Conservation (phyloP, 164 flowering plant genomes). For the Annona cherimola region DNA sequence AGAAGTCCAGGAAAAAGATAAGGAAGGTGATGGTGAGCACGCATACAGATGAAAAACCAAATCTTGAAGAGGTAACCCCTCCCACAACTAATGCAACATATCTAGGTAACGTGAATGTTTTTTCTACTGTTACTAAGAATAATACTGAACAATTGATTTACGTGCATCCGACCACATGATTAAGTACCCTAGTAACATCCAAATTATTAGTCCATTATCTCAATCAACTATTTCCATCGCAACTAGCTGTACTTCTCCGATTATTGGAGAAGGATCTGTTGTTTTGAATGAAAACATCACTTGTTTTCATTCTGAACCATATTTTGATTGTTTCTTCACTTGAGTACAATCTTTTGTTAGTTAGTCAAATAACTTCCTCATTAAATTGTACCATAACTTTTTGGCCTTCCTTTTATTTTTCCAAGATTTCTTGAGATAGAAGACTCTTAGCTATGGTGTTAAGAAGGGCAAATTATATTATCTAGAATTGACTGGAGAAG, state of each 20-base stretch:
- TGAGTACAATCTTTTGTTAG: background rate
- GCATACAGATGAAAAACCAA: background rate
- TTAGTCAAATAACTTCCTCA: background rate
- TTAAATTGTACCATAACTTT: background rate
- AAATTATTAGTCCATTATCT: no score
- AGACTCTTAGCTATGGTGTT: background rate
- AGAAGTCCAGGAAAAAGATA: conserved; percentile 4
- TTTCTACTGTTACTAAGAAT: background rate
- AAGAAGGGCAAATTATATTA: background rate
- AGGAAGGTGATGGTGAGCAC: conserved; percentile 3
- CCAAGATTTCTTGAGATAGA: background rate
- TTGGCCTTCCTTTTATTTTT: background rate
- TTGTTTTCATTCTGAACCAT: background rate
- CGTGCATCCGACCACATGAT: conserved; percentile 1
- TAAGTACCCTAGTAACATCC: no score
- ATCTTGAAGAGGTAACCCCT: no score
- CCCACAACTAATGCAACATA: conserved; percentile 10
- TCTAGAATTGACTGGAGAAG: background rate
- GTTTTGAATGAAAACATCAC: background rate
- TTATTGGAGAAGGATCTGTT: background rate
- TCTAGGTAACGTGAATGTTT: conserved; percentile 5
- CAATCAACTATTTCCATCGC: background rate
- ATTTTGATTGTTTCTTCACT: background rate
- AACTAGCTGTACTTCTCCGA: background rate
- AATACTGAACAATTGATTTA: conserved; percentile 3